A percentile compares a stretch with the other conserved stretches of the same genome.
Evolutionary conservation across 345 rosid species (phyloP).

Genomic region (Salix udensis): DNA sequence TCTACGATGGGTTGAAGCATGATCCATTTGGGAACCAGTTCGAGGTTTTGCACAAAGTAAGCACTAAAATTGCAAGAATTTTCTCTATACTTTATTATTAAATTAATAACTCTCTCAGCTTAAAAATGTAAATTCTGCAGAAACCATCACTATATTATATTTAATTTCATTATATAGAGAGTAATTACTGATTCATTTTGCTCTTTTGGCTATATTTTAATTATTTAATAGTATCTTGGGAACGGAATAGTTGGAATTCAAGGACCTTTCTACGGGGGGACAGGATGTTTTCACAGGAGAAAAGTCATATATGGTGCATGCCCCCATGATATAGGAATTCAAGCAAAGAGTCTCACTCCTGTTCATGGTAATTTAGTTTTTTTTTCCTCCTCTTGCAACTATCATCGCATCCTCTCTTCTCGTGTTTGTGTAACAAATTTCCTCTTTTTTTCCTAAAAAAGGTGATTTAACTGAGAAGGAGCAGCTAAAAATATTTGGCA

Average conservation of each 20-base stretch:
- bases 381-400: not conserved
- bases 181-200: not conserved
- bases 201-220: not conserved
- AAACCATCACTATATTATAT: too few species aligned
- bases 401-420: not conserved
- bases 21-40: constrained; percentile 39
- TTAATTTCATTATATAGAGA: too few species aligned
- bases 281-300: constrained; percentile 62
- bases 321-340: constrained; percentile 22
- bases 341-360: constrained; percentile 16
- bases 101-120: too few species aligned
- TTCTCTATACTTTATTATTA: not conserved
- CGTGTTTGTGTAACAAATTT: not conserved
- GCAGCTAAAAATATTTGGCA: constrained; percentile 37
- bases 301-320: constrained; percentile 54
- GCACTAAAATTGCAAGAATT: too few species aligned
- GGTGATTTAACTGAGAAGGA: constrained; percentile 21
- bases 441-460: not conserved
- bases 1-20: constrained; percentile 35
- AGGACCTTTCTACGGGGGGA: constrained; percentile 47
- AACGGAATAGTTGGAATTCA: constrained; percentile 52
- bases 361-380: not conserved
- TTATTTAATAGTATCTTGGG: constrained; percentile 17
- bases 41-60: constrained; percentile 19
- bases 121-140: too few species aligned